Conservation (phyloP, 768 basidiomycete genomes). For the Mycena vitilis region DNA sequence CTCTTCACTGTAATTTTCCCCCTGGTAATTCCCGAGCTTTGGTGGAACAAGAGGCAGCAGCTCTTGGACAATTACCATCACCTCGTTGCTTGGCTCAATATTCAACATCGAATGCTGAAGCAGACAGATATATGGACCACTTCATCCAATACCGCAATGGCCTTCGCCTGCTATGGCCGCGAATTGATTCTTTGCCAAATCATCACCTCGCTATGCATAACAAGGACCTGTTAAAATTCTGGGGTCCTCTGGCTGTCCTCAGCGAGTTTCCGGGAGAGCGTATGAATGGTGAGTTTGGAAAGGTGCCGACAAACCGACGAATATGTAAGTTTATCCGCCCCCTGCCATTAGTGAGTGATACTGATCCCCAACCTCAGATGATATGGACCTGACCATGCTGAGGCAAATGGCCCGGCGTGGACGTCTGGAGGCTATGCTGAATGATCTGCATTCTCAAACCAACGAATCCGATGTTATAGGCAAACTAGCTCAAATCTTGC, state of each 20-base stretch:
- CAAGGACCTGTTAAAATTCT: too few relatives aligned
- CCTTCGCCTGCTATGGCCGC: too few relatives aligned
- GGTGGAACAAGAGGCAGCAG: constrained; percentile 5
- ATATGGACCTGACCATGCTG: constrained; percentile 22
- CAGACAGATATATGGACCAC: constrained; percentile 18
- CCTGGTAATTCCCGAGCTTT: constrained; percentile 23
- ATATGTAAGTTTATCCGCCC: constrained; percentile 5
- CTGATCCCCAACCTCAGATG: background rate
- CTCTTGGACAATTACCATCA: constrained; percentile 26
- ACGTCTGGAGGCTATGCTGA: constrained; percentile 1
- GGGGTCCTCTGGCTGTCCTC: too few relatives aligned
- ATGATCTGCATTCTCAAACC: background rate
- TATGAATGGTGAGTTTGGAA: constrained; percentile 31
- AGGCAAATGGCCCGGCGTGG: constrained; percentile 4
- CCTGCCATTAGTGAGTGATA: background rate
- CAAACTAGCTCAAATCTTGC: background rate
- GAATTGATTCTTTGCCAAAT: too few relatives aligned
- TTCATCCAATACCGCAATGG: constrained; percentile 18
- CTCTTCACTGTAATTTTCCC: constrained; percentile 31
- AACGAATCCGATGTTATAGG: too few relatives aligned
- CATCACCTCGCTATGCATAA: too few relatives aligned
- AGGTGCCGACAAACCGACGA: constrained; percentile 22
- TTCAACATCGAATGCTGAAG: constrained; percentile 26
- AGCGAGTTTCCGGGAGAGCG: too few relatives aligned
- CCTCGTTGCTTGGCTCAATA: constrained; percentile 25